Evolutionary conservation across 495 filamentous ascomycete species (phyloP).

Genomic region (Aspergillus ostianus): DNA sequence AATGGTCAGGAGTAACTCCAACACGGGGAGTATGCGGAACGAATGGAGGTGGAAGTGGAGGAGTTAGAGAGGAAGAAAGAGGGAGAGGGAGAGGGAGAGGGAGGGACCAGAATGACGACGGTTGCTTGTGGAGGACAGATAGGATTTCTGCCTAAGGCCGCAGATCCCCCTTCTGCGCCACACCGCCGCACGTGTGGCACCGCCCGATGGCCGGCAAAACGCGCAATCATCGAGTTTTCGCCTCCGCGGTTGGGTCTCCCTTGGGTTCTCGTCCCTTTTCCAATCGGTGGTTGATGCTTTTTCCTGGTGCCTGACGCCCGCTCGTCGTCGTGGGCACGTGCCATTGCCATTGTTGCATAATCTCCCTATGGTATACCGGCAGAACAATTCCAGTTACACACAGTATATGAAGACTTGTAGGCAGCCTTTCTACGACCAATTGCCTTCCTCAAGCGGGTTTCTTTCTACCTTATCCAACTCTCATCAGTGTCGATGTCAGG

Average conservation of each 20-base stretch:
- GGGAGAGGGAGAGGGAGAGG: slow-evolving; percentile 11
- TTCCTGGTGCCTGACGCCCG: slow-evolving; percentile 17
- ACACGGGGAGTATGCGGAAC: not conserved
- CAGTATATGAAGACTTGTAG: too few relatives aligned
- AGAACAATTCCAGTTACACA: too few relatives aligned
- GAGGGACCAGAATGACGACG: slow-evolving; percentile 22
- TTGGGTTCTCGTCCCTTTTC: too few relatives aligned
- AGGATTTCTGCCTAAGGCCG: not conserved
- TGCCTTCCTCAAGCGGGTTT: too few relatives aligned
- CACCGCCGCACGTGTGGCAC: slow-evolving; percentile 21
- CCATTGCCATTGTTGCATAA: too few relatives aligned
- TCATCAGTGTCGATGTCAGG: too few relatives aligned
- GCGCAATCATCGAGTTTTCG: not conserved
- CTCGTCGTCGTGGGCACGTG: slow-evolving; percentile 44
- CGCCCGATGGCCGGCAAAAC: not conserved
- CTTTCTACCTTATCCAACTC: too few relatives aligned
- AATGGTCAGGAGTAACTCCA: not conserved
- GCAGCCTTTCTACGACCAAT: not conserved
- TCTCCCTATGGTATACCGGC: too few relatives aligned
- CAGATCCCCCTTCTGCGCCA: slow-evolving; percentile 22
- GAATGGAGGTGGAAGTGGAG: slow-evolving; percentile 10
- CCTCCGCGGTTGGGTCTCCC: not conserved
- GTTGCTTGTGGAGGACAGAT: slow-evolving; percentile 18
- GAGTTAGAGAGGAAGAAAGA: slow-evolving; percentile 1
- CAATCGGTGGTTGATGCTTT: too few relatives aligned